Conservation (phyloP, 352 stramenopile genomes). For the Globisporangium nunn region DNA sequence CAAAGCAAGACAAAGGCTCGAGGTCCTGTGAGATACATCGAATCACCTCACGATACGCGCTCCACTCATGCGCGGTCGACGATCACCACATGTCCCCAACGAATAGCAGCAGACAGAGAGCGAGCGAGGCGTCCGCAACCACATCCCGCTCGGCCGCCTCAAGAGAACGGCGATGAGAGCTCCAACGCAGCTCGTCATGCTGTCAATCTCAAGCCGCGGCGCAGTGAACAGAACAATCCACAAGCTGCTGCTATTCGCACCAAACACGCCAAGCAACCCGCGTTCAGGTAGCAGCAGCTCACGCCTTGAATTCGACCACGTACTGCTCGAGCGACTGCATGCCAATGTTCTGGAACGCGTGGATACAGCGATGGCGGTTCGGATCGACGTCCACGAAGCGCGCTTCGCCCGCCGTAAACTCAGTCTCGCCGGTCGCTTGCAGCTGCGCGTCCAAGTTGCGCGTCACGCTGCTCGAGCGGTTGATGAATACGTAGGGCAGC, state of each 20-base stretch:
- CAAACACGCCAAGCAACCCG: not conserved
- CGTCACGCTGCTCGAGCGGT: constrained; percentile 24
- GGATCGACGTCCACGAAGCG: constrained; percentile 26
- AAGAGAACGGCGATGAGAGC: not conserved
- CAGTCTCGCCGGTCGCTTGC: constrained; percentile 17
- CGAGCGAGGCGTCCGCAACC: not conserved
- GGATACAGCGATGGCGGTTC: constrained; percentile 12
- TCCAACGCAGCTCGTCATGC: not conserved
- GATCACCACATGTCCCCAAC: not conserved
- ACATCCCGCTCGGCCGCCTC: no score
- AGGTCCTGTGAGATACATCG: not conserved
- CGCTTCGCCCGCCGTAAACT: constrained; percentile 21
- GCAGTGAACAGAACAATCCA: not conserved
- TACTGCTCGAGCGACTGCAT: constrained; percentile 23
- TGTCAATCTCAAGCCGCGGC: not conserved
- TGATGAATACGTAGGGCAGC: constrained; percentile 35
- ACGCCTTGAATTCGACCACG: constrained; percentile 29
- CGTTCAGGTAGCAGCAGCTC: not conserved
- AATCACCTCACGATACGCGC: not conserved
- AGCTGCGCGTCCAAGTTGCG: constrained; percentile 21
- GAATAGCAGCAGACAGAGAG: not conserved
- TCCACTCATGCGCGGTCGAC: not conserved
- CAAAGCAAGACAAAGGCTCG: not conserved
- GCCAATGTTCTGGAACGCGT: constrained; percentile 30
- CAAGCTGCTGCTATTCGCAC: not conserved